Base-by-base conservation (phyloP, 148 eudicot species). In the Pharnaceum exiguum region DNA sequence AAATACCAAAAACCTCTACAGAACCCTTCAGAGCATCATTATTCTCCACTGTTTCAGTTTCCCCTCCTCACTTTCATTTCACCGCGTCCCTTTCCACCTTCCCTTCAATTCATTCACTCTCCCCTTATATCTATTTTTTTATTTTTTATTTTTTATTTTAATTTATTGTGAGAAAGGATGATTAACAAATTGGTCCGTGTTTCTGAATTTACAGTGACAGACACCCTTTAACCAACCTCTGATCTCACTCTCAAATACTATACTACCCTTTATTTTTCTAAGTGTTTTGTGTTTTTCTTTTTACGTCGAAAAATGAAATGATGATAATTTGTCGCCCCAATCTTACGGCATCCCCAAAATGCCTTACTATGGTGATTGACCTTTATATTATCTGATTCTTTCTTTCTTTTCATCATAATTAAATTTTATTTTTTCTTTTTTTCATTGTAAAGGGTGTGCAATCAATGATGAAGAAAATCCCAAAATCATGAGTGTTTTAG, bases 111-210 rank as follows among this genome's bases (percentile, higher is more conserved):
- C 5, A 21, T 29, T 1, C 1, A 19, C 30, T 28, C 9, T 18
- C 1, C n/a, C n/a, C n/a, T n/a, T n/a, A n/a, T n/a, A n/a, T n/a
- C n/a, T n/a, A n/a, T n/a, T n/a, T 2, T 42, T 42, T 11, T 17
- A 33, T 47, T 45, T 28, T 59, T 59, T 6, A 0, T 27, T 51
- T 27, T 32, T 27, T 18, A 10, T 26, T 51, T 24, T 48, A n/a
- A 3, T 1, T 38, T 9, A 24, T 26, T 27, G 42, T n/a, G 42
- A 45, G 82, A 68, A 74, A 66, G 59, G 82, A 77, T 77, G 82
- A 81, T 37, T 28, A 45, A n/a, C 15, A 21, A 46, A 43, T 62
- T 81, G 86, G 82, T 81, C 80, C 82, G 86, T 81, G 86, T 81
- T 81, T 81, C 86, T 71, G 86, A 78, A 60, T 68, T 39, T 49